Evolutionary conservation across 2,329 filamentous ascomycete species (phyloP).

Genomic region (Cytospora piceae): DNA sequence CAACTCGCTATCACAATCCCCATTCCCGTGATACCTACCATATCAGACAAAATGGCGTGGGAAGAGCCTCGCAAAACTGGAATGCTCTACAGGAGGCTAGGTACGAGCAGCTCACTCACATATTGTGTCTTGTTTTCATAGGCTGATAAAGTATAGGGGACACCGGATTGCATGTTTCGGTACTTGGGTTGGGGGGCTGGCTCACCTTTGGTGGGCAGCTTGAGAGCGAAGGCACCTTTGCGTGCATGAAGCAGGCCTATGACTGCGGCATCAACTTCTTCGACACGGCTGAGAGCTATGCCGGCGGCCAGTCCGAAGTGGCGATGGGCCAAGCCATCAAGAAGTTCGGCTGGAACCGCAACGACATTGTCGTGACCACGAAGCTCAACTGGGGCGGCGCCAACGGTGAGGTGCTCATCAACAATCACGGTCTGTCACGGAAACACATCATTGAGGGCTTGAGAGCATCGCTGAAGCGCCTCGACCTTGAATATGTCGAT

Average conservation of each 20-base stretch:
- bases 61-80: slow-evolving; percentile 49
- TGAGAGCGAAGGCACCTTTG: slow-evolving; percentile 55
- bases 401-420: slow-evolving; percentile 64
- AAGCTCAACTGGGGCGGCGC: slow-evolving; percentile 69
- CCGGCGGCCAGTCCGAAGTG: slow-evolving; percentile 64
- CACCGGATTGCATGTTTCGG: slow-evolving; percentile 74
- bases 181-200: slow-evolving; percentile 72
- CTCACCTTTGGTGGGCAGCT: slow-evolving; percentile 55
- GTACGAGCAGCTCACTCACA: background rate
- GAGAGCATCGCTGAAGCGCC: slow-evolving; percentile 58
- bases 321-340: slow-evolving; percentile 67
- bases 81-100: slow-evolving; percentile 47
- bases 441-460: slow-evolving; percentile 66
- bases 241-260: slow-evolving; percentile 65
- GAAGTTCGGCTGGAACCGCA: slow-evolving; percentile 63
- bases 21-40: background rate
- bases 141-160: slow-evolving; percentile 23
- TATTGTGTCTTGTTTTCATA: background rate
- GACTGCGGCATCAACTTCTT: slow-evolving; percentile 67
- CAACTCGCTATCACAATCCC: background rate
- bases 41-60: slow-evolving; percentile 43
- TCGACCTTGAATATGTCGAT: slow-evolving; percentile 66
- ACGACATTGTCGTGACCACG: slow-evolving; percentile 63
- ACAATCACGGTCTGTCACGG: slow-evolving; percentile 62
- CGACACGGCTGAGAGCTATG: slow-evolving; percentile 63